Evolutionary conservation across 176 grass and related monocot genomes (phyloP).

Genomic region (Aegilops bicornis): DNA sequence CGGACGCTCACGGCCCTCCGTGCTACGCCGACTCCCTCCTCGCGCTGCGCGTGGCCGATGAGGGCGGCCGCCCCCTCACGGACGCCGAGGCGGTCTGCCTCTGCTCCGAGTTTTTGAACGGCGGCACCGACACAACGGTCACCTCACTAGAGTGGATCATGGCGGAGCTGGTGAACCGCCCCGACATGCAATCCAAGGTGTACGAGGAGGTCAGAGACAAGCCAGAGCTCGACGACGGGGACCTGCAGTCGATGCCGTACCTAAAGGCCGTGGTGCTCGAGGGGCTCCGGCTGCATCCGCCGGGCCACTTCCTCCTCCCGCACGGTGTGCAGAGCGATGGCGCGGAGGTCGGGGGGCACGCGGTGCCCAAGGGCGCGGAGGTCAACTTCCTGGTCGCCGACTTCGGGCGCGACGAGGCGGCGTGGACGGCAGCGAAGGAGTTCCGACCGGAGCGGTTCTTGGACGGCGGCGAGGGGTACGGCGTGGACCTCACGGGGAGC

Average conservation of each 20-base stretch:
- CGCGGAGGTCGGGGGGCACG: conserved; percentile 30
- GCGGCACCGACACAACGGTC: conserved; percentile 39
- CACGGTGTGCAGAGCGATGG: conserved; percentile 39
- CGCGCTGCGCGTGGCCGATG: conserved; percentile 18
- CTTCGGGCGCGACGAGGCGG: conserved; percentile 34
- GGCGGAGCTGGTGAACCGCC: conserved; percentile 52
- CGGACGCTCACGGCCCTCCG: background rate
- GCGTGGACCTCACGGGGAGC: conserved; percentile 49
- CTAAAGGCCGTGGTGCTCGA: conserved; percentile 66
- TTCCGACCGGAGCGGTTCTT: conserved; percentile 67
- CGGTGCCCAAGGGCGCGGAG: conserved; percentile 45
- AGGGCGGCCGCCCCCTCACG: conserved; percentile 31
- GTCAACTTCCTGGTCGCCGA: conserved; percentile 50
- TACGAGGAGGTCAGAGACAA: conserved; percentile 23
- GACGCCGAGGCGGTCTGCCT: conserved; percentile 41
- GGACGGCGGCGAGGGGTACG: conserved; percentile 40
- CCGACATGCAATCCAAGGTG: conserved; percentile 42
- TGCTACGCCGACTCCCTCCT: conserved; percentile 55
- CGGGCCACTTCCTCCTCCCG: conserved; percentile 53
- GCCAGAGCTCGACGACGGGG: background rate
- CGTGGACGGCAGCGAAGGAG: conserved; percentile 48
- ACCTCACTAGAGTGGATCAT: conserved; percentile 74
- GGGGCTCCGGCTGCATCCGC: conserved; percentile 56
- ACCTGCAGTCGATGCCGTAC: conserved; percentile 43
- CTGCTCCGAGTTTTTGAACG: conserved; percentile 64